Evolutionary conservation across 2,329 filamentous ascomycete species (phyloP), one percentile per base, ranked within the genome.

Genomic region (Aquanectria penicillioides): DNA sequence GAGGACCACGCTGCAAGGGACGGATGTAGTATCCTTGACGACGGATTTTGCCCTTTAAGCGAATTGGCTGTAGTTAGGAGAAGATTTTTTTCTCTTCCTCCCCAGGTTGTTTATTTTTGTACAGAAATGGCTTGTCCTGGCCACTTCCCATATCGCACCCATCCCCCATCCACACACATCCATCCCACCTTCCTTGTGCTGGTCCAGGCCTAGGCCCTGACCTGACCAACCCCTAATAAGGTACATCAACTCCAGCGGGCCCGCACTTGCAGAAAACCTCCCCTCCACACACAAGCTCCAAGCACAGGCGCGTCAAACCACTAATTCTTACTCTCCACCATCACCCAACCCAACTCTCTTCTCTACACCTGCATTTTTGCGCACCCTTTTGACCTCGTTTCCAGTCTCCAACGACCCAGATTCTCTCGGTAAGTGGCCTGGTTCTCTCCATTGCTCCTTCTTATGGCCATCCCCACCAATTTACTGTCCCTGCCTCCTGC

Each of bases 211-310:
- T 51, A 28, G 48, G 55, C 55, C 55, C 55, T 51, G 47, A 43
- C 37, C 37, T 41, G 37, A n/a, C 15, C n/a, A 41, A 23, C 6
- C 20, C 8, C 6, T 2, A 29, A 17, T 47, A 34, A 60, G 52
- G 61, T 63, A 65, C 58, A 59, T 64, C 57, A 64, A 60, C 61
- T 25, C 28, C 38, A 29, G 31, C 37, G 52, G 67, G 62, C 67
- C 67, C 67, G 67, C 67, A 64, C 60, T 53, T 64, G 62, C 62
- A 64, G 57, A 12, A n/a, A n/a, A 44, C 29, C 66, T 66, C 64
- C 64, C 65, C 64, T 53, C 57, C 62, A 61, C 66, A 54, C 59
- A 57, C 65, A 56, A 40, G 40, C 50, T 40, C 43, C 26, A 43
- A 34, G 48, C 48, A 20, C 47, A 52, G 47, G 54, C 40, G 55